Evolutionary conservation across 2,329 filamentous ascomycete species (phyloP).

Genomic region (Alternaria conjuncta): DNA sequence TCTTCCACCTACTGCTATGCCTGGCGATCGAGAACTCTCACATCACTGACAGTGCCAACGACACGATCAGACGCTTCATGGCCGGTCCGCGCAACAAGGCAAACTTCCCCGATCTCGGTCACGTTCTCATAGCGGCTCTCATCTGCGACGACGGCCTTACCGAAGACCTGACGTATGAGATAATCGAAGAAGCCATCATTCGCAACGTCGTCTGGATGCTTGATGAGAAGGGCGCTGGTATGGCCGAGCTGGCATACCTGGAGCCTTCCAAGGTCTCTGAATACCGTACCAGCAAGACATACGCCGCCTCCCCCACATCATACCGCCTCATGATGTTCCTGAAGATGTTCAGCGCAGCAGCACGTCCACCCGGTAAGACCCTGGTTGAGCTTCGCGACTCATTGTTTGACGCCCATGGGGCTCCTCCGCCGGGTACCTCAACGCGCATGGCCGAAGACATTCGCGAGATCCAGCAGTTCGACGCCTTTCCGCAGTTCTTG

Average conservation of each 20-base stretch:
- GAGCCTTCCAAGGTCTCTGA: slow-evolving; percentile 51
- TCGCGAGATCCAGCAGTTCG: slow-evolving; percentile 52
- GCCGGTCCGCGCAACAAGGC: slow-evolving; percentile 51
- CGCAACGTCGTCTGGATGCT: slow-evolving; percentile 62
- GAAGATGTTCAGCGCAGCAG: slow-evolving; percentile 57
- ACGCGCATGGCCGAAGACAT: slow-evolving; percentile 52
- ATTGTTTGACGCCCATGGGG: slow-evolving; percentile 59
- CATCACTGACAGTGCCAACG: slow-evolving; percentile 57
- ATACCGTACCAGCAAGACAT: slow-evolving; percentile 58
- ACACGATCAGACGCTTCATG: slow-evolving; percentile 49
- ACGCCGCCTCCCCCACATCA: slow-evolving; percentile 54
- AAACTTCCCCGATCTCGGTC: slow-evolving; percentile 57
- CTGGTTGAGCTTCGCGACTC: slow-evolving; percentile 52
- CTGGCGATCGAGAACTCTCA: slow-evolving; percentile 48
- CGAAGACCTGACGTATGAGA: slow-evolving; percentile 47
- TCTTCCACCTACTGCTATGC: slow-evolving; percentile 60
- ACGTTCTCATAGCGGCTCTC: slow-evolving; percentile 56
- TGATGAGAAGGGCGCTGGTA: slow-evolving; percentile 42
- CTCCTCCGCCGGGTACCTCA: slow-evolving; percentile 55
- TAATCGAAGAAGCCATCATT: slow-evolving; percentile 59
- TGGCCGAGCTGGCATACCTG: slow-evolving; percentile 56
- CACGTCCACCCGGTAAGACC: slow-evolving; percentile 47
- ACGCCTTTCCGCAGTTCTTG: slow-evolving; percentile 54
- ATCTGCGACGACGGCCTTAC: slow-evolving; percentile 55
- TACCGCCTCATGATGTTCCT: slow-evolving; percentile 62